phyloP scores from a whole-genome alignment of 257 asterid species.

The Verbena officinalis region DNA sequence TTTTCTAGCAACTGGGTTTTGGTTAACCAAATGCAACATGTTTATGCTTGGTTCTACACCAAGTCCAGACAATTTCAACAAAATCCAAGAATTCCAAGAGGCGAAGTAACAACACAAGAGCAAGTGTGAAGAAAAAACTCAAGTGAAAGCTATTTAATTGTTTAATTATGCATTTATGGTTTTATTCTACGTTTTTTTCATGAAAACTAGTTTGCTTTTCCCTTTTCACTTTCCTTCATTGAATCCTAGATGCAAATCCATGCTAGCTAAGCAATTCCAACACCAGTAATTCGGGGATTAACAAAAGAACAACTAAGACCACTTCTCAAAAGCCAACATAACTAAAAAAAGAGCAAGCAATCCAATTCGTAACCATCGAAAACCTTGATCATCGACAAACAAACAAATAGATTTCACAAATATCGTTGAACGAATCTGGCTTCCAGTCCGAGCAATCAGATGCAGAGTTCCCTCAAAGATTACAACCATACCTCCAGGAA shows the following conservation, averaged over 20 bases:
- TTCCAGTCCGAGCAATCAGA: conserved; percentile 27
- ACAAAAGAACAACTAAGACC: neutral
- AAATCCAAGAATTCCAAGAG: neutral
- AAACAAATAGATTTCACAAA: neutral
- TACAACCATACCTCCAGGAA: conserved; percentile 6
- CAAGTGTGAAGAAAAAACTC: neutral
- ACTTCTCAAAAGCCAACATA: conserved; percentile 14
- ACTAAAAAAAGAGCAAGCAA: neutral
- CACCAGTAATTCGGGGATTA: conserved; percentile 4
- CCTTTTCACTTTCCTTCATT: neutral
- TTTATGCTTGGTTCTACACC: neutral
- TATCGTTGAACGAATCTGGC: neutral
- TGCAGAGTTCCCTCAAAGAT: neutral
- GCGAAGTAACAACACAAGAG: neutral
- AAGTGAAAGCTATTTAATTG: too few relatives aligned
- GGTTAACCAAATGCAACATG: conserved; percentile 6
- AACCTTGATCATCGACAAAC: neutral
- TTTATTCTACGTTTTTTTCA: neutral
- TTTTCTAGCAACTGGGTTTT: neutral
- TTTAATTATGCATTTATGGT: neutral
- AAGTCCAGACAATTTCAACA: neutral
- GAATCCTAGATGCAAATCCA: conserved; percentile 10
- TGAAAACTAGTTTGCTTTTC: neutral
- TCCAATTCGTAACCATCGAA: neutral
- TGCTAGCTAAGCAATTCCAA: conserved; percentile 1